phyloP scores from a whole-genome alignment of 2,329 filamentous ascomycete genomes.

The Pseudofabraea citricarpa region DNA sequence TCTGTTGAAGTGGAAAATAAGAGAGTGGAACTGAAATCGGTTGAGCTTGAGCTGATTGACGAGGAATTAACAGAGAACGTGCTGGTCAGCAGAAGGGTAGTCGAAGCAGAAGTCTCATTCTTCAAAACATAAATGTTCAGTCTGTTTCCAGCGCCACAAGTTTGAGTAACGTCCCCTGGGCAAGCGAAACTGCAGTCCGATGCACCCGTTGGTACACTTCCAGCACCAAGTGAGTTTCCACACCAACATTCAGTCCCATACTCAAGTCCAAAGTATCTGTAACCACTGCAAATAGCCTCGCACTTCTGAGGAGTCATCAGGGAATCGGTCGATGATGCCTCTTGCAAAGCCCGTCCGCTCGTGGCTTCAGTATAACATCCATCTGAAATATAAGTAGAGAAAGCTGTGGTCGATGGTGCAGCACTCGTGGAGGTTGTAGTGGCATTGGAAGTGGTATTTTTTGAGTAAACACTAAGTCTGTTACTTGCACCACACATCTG shows the following conservation, averaged over 20 bases:
- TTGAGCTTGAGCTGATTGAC: no score
- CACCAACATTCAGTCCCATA: conserved; percentile 28
- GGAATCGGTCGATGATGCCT: not conserved
- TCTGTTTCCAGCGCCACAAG: conserved; percentile 2
- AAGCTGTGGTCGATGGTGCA: not conserved
- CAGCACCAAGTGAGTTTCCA: conserved; percentile 12
- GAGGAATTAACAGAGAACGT: no score
- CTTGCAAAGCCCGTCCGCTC: no score
- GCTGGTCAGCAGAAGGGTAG: no score
- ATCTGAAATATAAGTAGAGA: no score
- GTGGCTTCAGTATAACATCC: no score
- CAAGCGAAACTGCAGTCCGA: conserved; percentile 5
- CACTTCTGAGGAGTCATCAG: conserved; percentile 3
- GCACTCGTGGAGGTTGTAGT: not conserved
- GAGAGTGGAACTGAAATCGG: no score
- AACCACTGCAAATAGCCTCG: conserved; percentile 12
- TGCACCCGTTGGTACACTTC: conserved; percentile 9
- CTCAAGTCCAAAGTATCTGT: conserved; percentile 29
- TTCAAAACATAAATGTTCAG: conserved; percentile 2
- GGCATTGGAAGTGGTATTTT: not conserved
- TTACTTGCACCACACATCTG: conserved; percentile 3
- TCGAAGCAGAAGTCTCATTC: not conserved
- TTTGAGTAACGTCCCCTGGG: conserved; percentile 1
- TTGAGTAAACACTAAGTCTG: not conserved
- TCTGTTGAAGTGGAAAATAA: no score